Conservation (phyloP, 352 stramenopile species). For the Phytophthora syringae region DNA sequence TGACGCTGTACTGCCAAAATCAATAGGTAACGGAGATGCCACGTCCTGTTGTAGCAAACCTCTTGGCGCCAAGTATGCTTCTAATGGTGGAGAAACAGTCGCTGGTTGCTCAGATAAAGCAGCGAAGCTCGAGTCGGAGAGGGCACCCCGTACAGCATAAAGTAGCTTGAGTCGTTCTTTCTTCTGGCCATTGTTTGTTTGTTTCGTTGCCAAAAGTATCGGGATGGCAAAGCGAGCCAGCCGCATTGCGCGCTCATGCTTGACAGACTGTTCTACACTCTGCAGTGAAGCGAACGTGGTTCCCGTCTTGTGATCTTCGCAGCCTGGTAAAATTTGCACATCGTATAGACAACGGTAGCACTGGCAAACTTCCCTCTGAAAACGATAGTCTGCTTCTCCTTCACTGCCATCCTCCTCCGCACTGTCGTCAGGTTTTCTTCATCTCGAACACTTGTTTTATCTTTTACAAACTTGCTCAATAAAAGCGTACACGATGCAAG, state of each 20-base stretch:
- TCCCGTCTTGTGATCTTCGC: slow-evolving; percentile 66
- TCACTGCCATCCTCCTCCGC: slow-evolving; percentile 16
- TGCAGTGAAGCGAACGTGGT: slow-evolving; percentile 46
- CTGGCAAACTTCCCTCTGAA: slow-evolving; percentile 64
- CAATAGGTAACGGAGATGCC: slow-evolving; percentile 19
- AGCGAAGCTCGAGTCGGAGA: slow-evolving; percentile 35
- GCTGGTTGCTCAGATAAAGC: slow-evolving; percentile 20
- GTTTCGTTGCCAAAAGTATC: slow-evolving; percentile 56
- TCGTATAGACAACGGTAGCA: slow-evolving; percentile 82
- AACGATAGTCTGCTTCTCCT: slow-evolving; percentile 28
- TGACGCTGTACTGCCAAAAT: neutral
- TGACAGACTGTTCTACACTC: slow-evolving; percentile 19
- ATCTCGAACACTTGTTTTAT: slow-evolving; percentile 14
- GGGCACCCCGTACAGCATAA: slow-evolving; percentile 54
- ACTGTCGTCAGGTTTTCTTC: slow-evolving; percentile 11
- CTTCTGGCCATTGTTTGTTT: slow-evolving; percentile 77
- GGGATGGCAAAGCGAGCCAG: slow-evolving; percentile 66
- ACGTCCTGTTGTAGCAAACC: slow-evolving; percentile 41
- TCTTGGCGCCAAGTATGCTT: slow-evolving; percentile 47
- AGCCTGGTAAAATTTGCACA: slow-evolving; percentile 63
- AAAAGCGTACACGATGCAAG: slow-evolving; percentile 47
- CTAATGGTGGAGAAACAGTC: slow-evolving; percentile 20
- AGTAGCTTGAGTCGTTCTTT: slow-evolving; percentile 78
- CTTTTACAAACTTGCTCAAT: slow-evolving; percentile 39
- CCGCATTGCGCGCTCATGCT: slow-evolving; percentile 34